Evolutionary conservation across 805 yeast genomes (phyloP).

Genomic region (Nakazawaea anatomiae): DNA sequence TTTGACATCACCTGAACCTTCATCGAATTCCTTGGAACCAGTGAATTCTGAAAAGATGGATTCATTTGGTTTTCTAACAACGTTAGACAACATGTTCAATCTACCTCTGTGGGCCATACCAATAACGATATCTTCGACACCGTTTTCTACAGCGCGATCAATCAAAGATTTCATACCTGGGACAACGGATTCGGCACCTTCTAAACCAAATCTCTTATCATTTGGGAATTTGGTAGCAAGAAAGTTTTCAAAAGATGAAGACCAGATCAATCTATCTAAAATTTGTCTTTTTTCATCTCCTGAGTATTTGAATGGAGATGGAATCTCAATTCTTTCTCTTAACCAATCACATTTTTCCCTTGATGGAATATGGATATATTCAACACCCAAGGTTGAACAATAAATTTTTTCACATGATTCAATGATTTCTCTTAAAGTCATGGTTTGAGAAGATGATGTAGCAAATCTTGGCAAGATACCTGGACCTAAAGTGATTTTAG

Average conservation of each 20-base stretch:
- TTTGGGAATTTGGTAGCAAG: constrained; percentile 94
- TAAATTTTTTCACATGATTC: constrained; percentile 75
- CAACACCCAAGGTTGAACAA: constrained; percentile 87
- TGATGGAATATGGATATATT: constrained; percentile 94
- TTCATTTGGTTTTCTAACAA: constrained; percentile 97
- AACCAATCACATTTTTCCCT: constrained; percentile 97
- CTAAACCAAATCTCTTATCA: constrained; percentile 97
- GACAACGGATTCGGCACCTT: constrained; percentile 95
- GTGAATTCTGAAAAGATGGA: constrained; percentile 94
- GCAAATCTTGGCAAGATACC: constrained; percentile 95
- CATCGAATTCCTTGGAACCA: constrained; percentile 85
- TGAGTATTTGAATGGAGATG: constrained; percentile 75
- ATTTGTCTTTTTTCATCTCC: constrained; percentile 93
- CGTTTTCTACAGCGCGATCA: constrained; percentile 86
- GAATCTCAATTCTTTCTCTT: constrained; percentile 93
- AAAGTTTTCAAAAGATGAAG: constrained; percentile 89
- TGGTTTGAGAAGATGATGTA: constrained; percentile 45
- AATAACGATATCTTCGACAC: constrained; percentile 92
- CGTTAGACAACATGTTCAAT: constrained; percentile 94
- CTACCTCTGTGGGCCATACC: constrained; percentile 99
- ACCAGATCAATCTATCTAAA: constrained; percentile 94
- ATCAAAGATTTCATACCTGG: constrained; percentile 96
- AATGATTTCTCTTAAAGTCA: constrained; percentile 77
- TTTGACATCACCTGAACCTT: constrained; percentile 98
- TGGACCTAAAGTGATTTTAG: constrained; percentile 87